Evolutionary conservation across 2,329 filamentous ascomycete species (phyloP).

Genomic region (Clonostachys rosea): DNA sequence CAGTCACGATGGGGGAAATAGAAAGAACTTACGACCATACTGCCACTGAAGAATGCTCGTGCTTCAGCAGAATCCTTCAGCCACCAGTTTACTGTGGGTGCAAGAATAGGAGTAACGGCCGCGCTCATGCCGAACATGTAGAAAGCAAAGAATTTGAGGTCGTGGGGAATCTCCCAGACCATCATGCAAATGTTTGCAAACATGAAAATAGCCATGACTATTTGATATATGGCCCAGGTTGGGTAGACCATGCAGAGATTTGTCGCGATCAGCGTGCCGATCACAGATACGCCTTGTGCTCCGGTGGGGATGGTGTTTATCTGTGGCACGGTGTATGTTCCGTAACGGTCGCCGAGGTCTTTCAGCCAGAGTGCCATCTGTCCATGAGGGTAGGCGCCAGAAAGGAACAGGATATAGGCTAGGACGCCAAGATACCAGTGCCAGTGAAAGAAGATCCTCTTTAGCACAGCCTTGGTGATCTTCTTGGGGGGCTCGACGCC

Average conservation of each 20-base stretch:
- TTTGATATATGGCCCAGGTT: constrained; percentile 17
- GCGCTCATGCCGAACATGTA: constrained; percentile 14
- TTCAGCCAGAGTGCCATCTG: constrained; percentile 33
- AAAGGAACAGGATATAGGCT: constrained; percentile 26
- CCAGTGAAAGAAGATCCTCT: constrained; percentile 32
- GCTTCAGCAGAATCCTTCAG: constrained; percentile 15
- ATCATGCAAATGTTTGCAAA: constrained; percentile 10
- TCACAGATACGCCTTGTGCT: constrained; percentile 16
- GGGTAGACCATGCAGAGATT: constrained; percentile 14
- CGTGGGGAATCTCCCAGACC: constrained; percentile 10
- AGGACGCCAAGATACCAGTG: constrained; percentile 36
- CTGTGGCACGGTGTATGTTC: constrained; percentile 25
- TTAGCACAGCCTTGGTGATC: constrained; percentile 26
- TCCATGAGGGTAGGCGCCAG: constrained; percentile 24
- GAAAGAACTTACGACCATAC: constrained; percentile 10
- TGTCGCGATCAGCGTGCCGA: constrained; percentile 15
- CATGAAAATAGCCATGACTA: constrained; percentile 10
- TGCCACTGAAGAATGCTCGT: constrained; percentile 13
- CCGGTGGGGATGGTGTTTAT: constrained; percentile 40
- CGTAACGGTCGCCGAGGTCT: constrained; percentile 11
- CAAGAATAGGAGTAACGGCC: constrained; percentile 13
- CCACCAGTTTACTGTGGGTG: constrained; percentile 13
- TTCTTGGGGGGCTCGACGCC: constrained; percentile 28
- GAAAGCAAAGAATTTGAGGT: constrained; percentile 9
- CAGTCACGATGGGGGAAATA: neutral